A percentile compares a stretch with the other conserved stretches of the same genome.
Evolutionary conservation across 1,284 basidiomycete species (phyloP).

Genomic region (Heliocybe sulcata): DNA sequence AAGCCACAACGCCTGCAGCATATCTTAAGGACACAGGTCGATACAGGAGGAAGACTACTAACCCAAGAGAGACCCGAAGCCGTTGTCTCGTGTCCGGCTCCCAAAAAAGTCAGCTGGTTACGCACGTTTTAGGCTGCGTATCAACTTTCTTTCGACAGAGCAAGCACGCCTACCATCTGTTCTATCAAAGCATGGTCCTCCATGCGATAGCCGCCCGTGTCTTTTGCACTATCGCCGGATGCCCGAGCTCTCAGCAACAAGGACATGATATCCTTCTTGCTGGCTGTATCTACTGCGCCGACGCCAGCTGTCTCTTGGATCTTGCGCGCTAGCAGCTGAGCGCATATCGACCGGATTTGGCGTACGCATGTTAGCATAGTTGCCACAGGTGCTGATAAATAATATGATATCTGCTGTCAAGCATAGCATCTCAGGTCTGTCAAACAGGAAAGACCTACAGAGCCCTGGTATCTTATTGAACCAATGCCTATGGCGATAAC

Average conservation of each 20-base stretch:
- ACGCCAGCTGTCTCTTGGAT: slow-evolving; percentile 17
- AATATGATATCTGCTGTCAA: slow-evolving; percentile 1
- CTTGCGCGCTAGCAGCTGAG: slow-evolving; percentile 32
- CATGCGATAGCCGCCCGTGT: slow-evolving; percentile 26
- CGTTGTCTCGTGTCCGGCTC: slow-evolving; percentile 46
- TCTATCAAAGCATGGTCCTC: slow-evolving; percentile 41
- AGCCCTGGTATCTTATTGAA: slow-evolving; percentile 13
- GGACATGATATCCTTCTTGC: slow-evolving; percentile 44
- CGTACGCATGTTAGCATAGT: slow-evolving; percentile 33
- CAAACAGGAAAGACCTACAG: slow-evolving; percentile 2
- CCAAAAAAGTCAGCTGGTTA: slow-evolving; percentile 38
- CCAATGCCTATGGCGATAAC: slow-evolving; percentile 27
- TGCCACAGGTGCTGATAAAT: slow-evolving; percentile 17
- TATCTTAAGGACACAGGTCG: not conserved
- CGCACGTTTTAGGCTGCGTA: not conserved
- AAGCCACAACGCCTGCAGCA: slow-evolving; percentile 29
- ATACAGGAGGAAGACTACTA: slow-evolving; percentile 4
- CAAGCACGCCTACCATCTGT: slow-evolving; percentile 30
- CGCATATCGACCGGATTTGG: slow-evolving; percentile 32
- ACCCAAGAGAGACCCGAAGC: slow-evolving; percentile 39
- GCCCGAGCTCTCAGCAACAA: slow-evolving; percentile 35
- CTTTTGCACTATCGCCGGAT: slow-evolving; percentile 10
- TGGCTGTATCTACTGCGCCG: slow-evolving; percentile 22
- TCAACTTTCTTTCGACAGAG: not conserved
- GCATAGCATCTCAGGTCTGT: not conserved